phyloP scores from a whole-genome alignment of 2,329 filamentous ascomycete species.

The Raffaelea ambrosiae region DNA sequence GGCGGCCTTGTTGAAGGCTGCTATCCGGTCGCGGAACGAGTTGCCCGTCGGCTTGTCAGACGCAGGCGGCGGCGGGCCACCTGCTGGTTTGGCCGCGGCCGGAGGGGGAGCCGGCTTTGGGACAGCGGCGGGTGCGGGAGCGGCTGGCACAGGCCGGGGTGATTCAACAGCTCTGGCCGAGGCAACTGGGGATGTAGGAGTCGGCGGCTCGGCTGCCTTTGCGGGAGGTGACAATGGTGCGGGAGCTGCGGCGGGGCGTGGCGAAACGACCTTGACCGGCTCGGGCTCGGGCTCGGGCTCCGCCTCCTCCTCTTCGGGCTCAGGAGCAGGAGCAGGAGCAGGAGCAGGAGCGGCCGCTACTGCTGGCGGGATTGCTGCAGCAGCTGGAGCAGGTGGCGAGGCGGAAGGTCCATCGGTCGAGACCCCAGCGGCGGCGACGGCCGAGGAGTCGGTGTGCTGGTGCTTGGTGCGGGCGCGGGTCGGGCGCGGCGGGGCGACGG shows the following conservation, averaged over 20 bases:
- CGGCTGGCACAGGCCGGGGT: constrained; percentile 25
- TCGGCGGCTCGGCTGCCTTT: constrained; percentile 19
- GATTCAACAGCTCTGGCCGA: constrained; percentile 25
- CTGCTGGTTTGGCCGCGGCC: constrained; percentile 26
- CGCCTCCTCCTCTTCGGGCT: constrained; percentile 12
- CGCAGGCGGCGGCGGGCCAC: constrained; percentile 45
- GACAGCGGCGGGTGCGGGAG: constrained; percentile 17
- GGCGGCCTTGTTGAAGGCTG: constrained; percentile 87
- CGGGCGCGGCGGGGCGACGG: constrained; percentile 79
- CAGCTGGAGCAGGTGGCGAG: constrained; percentile 25
- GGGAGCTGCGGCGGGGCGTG: constrained; percentile 15
- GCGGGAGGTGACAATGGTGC: constrained; percentile 9
- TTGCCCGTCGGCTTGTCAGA: constrained; percentile 64
- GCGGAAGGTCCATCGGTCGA: constrained; percentile 17
- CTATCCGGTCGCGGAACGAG: constrained; percentile 92
- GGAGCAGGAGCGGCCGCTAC: constrained; percentile 18
- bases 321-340: background rate
- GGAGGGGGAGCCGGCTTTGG: constrained; percentile 33
- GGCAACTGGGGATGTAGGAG: constrained; percentile 7
- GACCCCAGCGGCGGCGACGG: background rate
- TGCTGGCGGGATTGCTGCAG: constrained; percentile 25
- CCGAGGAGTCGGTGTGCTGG: constrained; percentile 36
- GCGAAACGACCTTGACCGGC: constrained; percentile 16
- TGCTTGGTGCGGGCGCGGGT: constrained; percentile 64
- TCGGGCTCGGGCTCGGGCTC: constrained; percentile 19